phyloP scores from a whole-genome alignment of 2,329 filamentous ascomycete genomes.

The Aspergillus costaricaensis region DNA sequence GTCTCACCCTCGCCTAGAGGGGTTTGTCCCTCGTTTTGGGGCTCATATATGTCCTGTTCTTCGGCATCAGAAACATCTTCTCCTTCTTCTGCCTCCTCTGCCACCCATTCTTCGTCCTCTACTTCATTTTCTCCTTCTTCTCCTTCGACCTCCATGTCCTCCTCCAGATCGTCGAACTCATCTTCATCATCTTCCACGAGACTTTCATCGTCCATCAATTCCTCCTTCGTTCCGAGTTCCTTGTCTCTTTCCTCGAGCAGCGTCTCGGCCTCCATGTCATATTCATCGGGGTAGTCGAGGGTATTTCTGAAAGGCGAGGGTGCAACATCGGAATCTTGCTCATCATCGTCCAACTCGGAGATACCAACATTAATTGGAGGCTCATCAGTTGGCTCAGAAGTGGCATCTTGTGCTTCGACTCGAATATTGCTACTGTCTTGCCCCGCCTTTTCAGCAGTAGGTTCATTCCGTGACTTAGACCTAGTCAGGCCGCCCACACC shows the following conservation, averaged over 20 bases:
- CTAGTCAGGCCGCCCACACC: slow-evolving; percentile 29
- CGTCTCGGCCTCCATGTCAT: slow-evolving; percentile 30
- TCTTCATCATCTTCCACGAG: slow-evolving; percentile 6
- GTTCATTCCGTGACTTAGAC: slow-evolving; percentile 6
- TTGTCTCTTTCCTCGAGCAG: slow-evolving; percentile 20
- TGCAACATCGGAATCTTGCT: slow-evolving; percentile 2
- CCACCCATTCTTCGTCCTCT: too few species aligned
- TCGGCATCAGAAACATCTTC: not conserved
- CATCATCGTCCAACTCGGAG: not conserved
- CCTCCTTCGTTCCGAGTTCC: slow-evolving; percentile 21
- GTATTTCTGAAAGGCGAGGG: slow-evolving; percentile 11
- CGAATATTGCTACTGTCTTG: not conserved
- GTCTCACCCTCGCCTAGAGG: not conserved
- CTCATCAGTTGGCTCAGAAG: not conserved
- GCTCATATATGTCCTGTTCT: not conserved
- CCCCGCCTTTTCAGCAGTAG: slow-evolving; percentile 1
- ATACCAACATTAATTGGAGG: not conserved
- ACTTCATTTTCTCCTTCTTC: not conserved
- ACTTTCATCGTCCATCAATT: slow-evolving; percentile 20
- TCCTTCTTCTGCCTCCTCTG: too few species aligned
- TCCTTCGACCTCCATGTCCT: not conserved
- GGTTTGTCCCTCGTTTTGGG: not conserved
- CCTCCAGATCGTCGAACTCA: not conserved
- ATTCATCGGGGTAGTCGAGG: slow-evolving; percentile 26
- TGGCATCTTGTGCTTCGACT: not conserved